These are phyloP conservation scores for Aquilaria agallochum DNA, from an alignment of 441 rosid species.

Conservation along the genomic window DNA sequence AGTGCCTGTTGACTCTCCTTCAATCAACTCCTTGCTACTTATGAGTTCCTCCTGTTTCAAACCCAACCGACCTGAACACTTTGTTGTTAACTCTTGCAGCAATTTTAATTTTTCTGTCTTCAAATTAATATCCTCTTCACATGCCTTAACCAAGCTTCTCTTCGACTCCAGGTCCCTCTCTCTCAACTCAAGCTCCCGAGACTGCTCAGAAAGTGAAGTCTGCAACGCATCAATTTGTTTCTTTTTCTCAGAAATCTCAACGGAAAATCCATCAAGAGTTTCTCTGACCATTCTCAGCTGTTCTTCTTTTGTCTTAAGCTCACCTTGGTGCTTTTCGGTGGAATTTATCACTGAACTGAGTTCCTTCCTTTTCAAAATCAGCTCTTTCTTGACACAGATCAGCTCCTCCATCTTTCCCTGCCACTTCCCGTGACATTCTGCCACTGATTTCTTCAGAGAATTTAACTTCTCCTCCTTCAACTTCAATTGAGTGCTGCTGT, in stretches of 20 bases:
- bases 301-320: conserved; percentile 19
- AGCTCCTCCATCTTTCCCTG: conserved; percentile 18
- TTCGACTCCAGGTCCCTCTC: conserved; percentile 14
- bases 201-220: conserved; percentile 13
- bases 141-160: conserved; percentile 1
- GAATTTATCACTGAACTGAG: conserved; percentile 12
- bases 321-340: conserved; percentile 17
- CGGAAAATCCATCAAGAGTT: conserved; percentile 10
- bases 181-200: conserved; percentile 18
- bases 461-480: conserved; percentile 21
- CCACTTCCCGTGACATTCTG: conserved; percentile 20
- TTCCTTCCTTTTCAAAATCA: conserved; percentile 14
- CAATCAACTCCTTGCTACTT: conserved; percentile 4
- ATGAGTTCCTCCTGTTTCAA: conserved; percentile 17
- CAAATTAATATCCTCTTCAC: conserved; percentile 2
- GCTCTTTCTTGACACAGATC: conserved; percentile 1
- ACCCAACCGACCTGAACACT: conserved; percentile 13
- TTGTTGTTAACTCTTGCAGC: conserved; percentile 8
- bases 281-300: conserved; percentile 18
- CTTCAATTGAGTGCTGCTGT: conserved; percentile 15
- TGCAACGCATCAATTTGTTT: conserved; percentile 7
- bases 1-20: not conserved
- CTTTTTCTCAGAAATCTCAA: conserved; percentile 10
- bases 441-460: conserved; percentile 10
- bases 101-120: conserved; percentile 18